Evolutionary conservation across 106 monocot genomes (phyloP).

Genomic region (Acanthochlamys bracteata): DNA sequence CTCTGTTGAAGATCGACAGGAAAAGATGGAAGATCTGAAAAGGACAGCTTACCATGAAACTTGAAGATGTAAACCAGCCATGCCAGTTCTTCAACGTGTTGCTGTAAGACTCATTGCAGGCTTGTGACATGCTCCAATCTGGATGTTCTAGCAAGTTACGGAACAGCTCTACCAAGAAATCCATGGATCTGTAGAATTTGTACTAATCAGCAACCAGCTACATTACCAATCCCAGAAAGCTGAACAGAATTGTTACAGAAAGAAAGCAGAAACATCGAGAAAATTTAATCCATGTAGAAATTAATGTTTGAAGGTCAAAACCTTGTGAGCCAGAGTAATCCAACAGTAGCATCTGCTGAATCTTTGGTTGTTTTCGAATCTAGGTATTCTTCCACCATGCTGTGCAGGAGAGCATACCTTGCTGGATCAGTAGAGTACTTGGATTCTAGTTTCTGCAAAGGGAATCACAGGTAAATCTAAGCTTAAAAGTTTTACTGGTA

Average conservation of each 20-base stretch:
- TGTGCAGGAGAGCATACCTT: slow-evolving; percentile 60
- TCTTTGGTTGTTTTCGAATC: slow-evolving; percentile 63
- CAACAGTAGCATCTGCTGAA: slow-evolving; percentile 80
- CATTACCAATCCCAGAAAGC: too few species aligned
- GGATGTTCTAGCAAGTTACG: slow-evolving; percentile 69
- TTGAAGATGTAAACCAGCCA: slow-evolving; percentile 91
- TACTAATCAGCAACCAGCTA: too few species aligned
- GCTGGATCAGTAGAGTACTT: slow-evolving; percentile 63
- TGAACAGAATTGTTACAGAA: too few species aligned
- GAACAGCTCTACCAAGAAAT: slow-evolving; percentile 79
- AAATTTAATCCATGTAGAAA: too few species aligned
- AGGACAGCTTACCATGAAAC: slow-evolving; percentile 47
- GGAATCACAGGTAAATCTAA: too few species aligned
- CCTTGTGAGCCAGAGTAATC: slow-evolving; percentile 49
- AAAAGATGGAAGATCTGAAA: too few species aligned
- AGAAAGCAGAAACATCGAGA: too few species aligned
- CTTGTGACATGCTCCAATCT: slow-evolving; percentile 81
- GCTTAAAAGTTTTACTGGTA: too few species aligned
- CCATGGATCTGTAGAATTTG: slow-evolving; percentile 56
- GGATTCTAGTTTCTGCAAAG: slow-evolving; percentile 67
- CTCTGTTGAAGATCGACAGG: too few species aligned
- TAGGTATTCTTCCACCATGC: slow-evolving; percentile 64
- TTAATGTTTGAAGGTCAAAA: background rate
- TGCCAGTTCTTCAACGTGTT: slow-evolving; percentile 86
- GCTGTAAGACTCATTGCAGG: slow-evolving; percentile 60